Evolutionary conservation across 106 monocot species (phyloP).

Genomic region (Acanthochlamys bracteata): DNA sequence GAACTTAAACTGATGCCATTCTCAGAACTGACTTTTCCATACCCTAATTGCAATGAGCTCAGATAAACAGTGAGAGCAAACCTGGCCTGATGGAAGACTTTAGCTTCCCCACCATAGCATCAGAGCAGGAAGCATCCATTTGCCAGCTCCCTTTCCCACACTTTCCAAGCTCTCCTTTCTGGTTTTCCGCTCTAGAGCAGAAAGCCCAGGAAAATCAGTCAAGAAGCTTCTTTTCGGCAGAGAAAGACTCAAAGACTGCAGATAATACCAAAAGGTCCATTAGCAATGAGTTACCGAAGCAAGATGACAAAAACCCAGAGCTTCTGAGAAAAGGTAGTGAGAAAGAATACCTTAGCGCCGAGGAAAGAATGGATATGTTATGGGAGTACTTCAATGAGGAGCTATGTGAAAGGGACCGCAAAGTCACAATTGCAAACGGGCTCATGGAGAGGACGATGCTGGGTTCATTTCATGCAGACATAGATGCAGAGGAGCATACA

Average conservation of each 20-base stretch:
- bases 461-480: neutral
- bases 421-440: neutral
- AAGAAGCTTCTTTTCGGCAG: conserved; percentile 1
- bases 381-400: conserved; percentile 74
- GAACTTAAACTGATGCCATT: too few relatives aligned
- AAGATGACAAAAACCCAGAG: too few relatives aligned
- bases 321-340: neutral
- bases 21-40: too few relatives aligned
- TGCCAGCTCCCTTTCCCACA: conserved; percentile 19
- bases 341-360: neutral
- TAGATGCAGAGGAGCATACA: neutral
- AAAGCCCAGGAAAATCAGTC: neutral
- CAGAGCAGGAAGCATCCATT: conserved; percentile 10
- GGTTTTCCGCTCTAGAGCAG: conserved; percentile 14
- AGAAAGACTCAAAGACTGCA: neutral
- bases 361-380: conserved; percentile 50
- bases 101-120: conserved; percentile 32
- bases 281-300: neutral
- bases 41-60: too few relatives aligned
- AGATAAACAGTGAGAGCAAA: too few relatives aligned
- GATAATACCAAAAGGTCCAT: too few relatives aligned
- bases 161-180: conserved; percentile 21
- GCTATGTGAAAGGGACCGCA: neutral
- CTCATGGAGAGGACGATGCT: neutral
- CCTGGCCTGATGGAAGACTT: conserved; percentile 24